Base-by-base conservation (phyloP, 2,329 filamentous ascomycete species). In the Aspergillus sp. region DNA sequence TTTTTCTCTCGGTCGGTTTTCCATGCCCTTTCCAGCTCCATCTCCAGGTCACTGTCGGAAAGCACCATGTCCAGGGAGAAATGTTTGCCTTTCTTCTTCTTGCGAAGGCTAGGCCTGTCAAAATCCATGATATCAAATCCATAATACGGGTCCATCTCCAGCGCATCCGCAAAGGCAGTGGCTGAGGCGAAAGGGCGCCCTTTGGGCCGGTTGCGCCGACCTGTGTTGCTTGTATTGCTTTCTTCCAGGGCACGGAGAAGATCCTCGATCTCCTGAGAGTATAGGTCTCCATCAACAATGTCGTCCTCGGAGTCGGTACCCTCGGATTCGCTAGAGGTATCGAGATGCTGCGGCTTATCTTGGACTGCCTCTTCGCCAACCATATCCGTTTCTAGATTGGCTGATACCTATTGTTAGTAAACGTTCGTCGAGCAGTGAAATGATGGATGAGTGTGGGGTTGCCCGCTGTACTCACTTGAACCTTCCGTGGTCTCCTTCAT, bases 101-200 rank as follows among this genome's bases (percentile, higher is more conserved):
- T 84, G 50, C 79, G 81, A 5, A 91, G 69, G 49, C 85, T 90
- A 1, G 86, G 85, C 21, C 86, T 80, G 14, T 88, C 82, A 73
- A 88, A 90, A 64, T 96, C 89, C 87, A 94, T 93, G 42, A 95
- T 77, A 64, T 96, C 91, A 58, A 96, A 87, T 7, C 85, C 88
- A 55, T 87, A 84, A 55, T 84, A 82, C 2, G 82, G 80, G 58
- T 83, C 80, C 56, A 75, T 71, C n/a, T 85, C 81, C 2, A 85
- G 71, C 0, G 78, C 76, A 64, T 84, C 82, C 3, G 81, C 82
- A 60, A 86, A 78, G 14, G 78, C 74, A 43, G 76, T 76, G 5
- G 82, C 83, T 34, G 78, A 76, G 14, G 81, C 79, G 61, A 84
- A 85, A 34, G 62, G 56, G 34, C 56, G 47, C 47, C 29, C 32